Base-by-base conservation (phyloP, 495 filamentous ascomycete genomes). In the Diplogelasinospora grovesii region DNA sequence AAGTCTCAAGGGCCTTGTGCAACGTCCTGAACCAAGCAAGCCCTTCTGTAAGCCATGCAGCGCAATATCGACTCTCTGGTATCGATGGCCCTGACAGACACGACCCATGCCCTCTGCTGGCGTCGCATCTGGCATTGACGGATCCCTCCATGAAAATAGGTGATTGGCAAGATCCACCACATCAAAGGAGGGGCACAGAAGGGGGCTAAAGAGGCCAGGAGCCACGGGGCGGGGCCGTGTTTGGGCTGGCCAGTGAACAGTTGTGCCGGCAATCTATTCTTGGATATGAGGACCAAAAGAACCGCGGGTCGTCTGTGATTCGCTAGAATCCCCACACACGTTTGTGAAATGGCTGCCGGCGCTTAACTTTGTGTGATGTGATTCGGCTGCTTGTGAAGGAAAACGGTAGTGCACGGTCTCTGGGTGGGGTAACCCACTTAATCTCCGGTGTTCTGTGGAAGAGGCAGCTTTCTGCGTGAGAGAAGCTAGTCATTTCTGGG, bases 261-360 rank as follows among this genome's bases (percentile, higher is more conserved):
- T 43, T 50, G 39, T 49, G 52, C 45, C 42, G 47, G 43, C 53
- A 58, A 55, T 59, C 57, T 63, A 63, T 61, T 63, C 43, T 57
- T 63, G 57, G 60, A 44, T 43, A 10, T 13, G n/a, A 22, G 37
- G 44, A 52, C 42, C 37, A 46, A 44, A 48, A 48, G 34, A 39
- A 43, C 38, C 16, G 9, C 19, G 24, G 45, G 25, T 13, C 23
- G 34, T 5, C 24, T 4, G 1, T 53, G 40, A 61, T 59, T 61
- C 46, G 57, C 23, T 35, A 46, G 40, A 16, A 16, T 21, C 28
- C 41, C 44, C 48, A 45, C 33, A 36, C 22, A 45, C 34, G 42
- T 41, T 37, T 47, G 52, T 57, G 55, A 61, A 47, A 41, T 52
- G 29, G 48, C 45, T 57, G 50, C 50, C 41, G 60, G 60, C 60